phyloP scores from a whole-genome alignment of 768 basidiomycete species.

The Russula emetica region DNA sequence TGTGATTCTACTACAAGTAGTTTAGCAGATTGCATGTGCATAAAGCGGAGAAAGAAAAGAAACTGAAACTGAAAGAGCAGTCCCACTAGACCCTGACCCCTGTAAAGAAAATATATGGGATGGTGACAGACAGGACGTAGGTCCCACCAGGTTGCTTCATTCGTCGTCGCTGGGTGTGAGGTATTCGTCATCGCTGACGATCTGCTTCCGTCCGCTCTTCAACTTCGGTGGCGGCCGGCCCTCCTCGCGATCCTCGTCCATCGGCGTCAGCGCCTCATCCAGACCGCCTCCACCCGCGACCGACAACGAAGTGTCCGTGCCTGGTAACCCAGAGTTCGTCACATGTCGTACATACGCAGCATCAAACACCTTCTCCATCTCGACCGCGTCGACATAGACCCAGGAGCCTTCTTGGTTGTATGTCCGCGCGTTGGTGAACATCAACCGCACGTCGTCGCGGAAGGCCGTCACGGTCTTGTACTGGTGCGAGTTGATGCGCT shows the following conservation, averaged over 20 bases:
- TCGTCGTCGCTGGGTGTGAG: conserved; percentile 69
- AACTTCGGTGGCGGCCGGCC: conserved; percentile 57
- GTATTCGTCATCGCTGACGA: conserved; percentile 63
- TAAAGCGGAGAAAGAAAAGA: neutral
- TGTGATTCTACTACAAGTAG: conserved; percentile 25
- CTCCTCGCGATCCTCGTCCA: conserved; percentile 60
- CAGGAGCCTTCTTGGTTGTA: conserved; percentile 95
- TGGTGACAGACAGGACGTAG: neutral
- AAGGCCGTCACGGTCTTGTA: conserved; percentile 75
- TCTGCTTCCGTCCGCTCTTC: conserved; percentile 63
- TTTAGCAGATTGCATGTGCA: conserved; percentile 7
- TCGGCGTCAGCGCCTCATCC: conserved; percentile 69
- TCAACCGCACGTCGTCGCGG: conserved; percentile 77
- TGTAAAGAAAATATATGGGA: neutral
- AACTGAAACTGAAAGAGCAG: neutral
- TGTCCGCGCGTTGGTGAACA: conserved; percentile 91
- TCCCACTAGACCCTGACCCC: conserved; percentile 1
- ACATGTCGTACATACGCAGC: conserved; percentile 61
- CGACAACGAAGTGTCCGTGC: conserved; percentile 48
- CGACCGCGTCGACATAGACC: conserved; percentile 91
- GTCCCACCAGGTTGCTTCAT: neutral
- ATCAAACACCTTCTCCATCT: conserved; percentile 88
- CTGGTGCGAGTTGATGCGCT: conserved; percentile 56
- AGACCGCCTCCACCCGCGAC: conserved; percentile 49
- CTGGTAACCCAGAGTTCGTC: conserved; percentile 67